Evolutionary conservation across 208 protist genomes (phyloP), one percentile per base, ranked within the genome.

Genomic region (Trypanosoma theileri): DNA sequence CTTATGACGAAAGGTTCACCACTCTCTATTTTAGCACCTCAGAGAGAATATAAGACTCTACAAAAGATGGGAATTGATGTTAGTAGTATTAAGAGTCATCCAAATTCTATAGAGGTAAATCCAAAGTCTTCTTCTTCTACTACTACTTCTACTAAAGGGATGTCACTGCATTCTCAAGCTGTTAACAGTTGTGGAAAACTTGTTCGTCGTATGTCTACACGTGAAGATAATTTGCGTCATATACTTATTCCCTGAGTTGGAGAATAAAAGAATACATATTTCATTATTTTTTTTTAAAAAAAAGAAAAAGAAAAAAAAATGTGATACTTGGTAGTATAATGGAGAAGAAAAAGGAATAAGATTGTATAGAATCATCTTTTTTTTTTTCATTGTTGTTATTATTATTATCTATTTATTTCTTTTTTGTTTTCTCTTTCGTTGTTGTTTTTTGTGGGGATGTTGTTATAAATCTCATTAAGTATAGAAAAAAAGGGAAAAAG

Each of bases 191-290:
- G 88, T 71, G 74, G 79, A 19, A 80, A 80, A 40, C 75, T 81
- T 21, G 80, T 79, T 19, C 84, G 88, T n/a, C 80, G 84, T 24
- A 79, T 94, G 76, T 72, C 82, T 9, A 67, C 66, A 12, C 72
- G 89, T 46, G 89, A 94, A 60, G 89, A 92, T 44, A 94, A 94
- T 67, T 69, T 91, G 48, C 77, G 85, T 1, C 85, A 91, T 56
- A 86, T 83, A 9, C 79, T 87, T 58, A 87, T 77, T 58, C 73
- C 71, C 11, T 76, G 41, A 76, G 14, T 40, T 11, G 21, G 51
- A 24, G 22, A 10, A 57, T 51, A n/a, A 41, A 22, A 12, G 58
- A 46, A 4, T 62, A 41, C 9, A 62, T 4, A 14, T 14, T 48
- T 14, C 10, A 17, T 48, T 48, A n/a, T 48, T 12, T 48, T 48